phyloP scores from a whole-genome alignment of 345 rosid genomes.

The Sonneratia alba region DNA sequence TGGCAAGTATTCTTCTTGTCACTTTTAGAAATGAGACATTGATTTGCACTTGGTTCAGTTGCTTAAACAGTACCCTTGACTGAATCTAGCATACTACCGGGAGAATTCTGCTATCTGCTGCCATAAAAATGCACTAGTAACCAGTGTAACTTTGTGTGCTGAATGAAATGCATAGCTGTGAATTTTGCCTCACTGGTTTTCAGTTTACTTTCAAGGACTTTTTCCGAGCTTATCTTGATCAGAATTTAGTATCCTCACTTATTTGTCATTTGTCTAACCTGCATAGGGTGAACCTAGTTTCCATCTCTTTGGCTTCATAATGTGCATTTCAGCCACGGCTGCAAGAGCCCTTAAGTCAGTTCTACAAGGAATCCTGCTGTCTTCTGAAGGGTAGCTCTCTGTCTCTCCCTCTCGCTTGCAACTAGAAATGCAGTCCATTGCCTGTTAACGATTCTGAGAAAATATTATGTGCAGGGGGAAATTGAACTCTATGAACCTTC shows the following conservation, averaged over 20 bases:
- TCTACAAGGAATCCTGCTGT: slow-evolving; percentile 89
- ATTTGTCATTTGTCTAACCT: slow-evolving; percentile 5
- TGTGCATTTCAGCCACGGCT: slow-evolving; percentile 87
- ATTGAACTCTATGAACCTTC: slow-evolving; percentile 97
- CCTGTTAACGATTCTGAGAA: not conserved
- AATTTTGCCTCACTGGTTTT: not conserved
- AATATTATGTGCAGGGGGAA: slow-evolving; percentile 58
- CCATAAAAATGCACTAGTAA: not conserved
- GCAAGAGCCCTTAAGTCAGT: slow-evolving; percentile 97
- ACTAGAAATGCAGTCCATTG: not conserved
- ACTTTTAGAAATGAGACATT: too few relatives aligned
- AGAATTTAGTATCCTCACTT: not conserved
- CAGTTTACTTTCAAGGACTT: not conserved
- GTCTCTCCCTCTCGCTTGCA: slow-evolving; percentile 1
- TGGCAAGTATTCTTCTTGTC: too few relatives aligned
- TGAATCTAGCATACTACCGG: not conserved
- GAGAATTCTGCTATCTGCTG: not conserved
- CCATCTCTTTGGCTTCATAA: slow-evolving; percentile 89
- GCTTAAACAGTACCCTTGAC: not conserved
- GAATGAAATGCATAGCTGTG: not conserved
- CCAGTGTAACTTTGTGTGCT: not conserved
- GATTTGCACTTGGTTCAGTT: not conserved
- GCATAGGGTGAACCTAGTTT: slow-evolving; percentile 90
- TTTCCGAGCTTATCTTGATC: not conserved
- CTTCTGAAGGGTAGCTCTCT: slow-evolving; percentile 75